A percentile compares a stretch with the other conserved stretches of the same genome.
Evolutionary conservation across 768 basidiomycete genomes (phyloP).

Genomic region (Sporobolomyces roseus): DNA sequence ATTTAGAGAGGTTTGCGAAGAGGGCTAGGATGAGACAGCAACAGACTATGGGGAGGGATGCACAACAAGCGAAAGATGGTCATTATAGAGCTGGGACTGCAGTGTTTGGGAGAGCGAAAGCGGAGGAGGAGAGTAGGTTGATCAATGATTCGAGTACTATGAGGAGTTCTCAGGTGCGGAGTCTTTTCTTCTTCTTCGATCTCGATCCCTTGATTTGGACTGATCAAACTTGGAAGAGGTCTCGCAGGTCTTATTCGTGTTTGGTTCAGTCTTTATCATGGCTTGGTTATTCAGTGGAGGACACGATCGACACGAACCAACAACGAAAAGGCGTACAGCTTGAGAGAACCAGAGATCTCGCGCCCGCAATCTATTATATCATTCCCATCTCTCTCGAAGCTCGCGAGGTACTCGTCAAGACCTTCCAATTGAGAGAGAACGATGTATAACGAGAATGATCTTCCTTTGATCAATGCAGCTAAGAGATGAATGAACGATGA

Average conservation of each 20-base stretch:
- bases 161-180: slow-evolving; percentile 31
- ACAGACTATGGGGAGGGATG: not conserved
- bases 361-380: not conserved
- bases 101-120: slow-evolving; percentile 32
- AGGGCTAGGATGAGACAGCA: slow-evolving; percentile 1
- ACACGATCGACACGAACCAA: not conserved
- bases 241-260: slow-evolving; percentile 26
- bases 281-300: slow-evolving; percentile 20
- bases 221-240: no score
- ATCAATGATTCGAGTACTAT: no score
- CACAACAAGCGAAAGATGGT: not conserved
- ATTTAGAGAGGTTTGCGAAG: slow-evolving; percentile 21
- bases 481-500: no score
- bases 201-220: no score
- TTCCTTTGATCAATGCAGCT: no score
- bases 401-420: no score
- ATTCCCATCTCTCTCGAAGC: not conserved
- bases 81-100: slow-evolving; percentile 25
- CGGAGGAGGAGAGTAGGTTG: slow-evolving; percentile 32
- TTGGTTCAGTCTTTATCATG: slow-evolving; percentile 22
- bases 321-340: not conserved
- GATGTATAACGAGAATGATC: no score
- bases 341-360: no score
- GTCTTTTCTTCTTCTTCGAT: no score
- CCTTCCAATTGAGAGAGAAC: no score